Base-by-base conservation (phyloP, 106 monocot genomes). In the Triglochin maritima region DNA sequence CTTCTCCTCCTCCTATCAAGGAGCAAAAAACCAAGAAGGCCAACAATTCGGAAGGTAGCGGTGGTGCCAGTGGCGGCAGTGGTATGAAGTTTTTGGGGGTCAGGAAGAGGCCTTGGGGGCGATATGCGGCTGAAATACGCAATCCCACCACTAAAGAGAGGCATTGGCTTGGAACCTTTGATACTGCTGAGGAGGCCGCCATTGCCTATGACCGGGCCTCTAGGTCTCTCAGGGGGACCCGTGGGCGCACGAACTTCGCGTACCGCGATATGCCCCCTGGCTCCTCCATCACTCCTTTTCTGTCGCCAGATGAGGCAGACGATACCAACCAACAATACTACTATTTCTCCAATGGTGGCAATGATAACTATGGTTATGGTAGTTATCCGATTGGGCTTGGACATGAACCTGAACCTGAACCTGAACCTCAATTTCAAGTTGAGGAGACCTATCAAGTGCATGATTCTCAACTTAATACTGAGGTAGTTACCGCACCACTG, bases 111-210 rank as follows among this genome's bases (percentile, higher is more conserved):
- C 71, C 71, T 14, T 71, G 71, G 71, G 71, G 71, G 9, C n/a
- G 71, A 41, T 71, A 71, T 9, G 59, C 71, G 13, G 71, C 71
- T 13, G 71, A 71, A 50, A 71, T 71, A 60, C 47, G 71, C 4
- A 60, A 71, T 50, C 59, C 71, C 16, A 17, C 71, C 29, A 71
- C 71, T 12, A 71, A 71, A 50, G 71, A 71, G 71, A 57, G 71
- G 8, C 71, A 71, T 49, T 71, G 71, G 71, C 61, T 71, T 16
- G 71, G 71, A 15, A 71, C 71, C 12, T 71, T 71, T 15, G 71
- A 71, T 61, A 71, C 71, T 7, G 71, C 71, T 7, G 60, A 61
- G 71, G 71, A 71, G 60, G 71, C 71, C 11, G 71, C 71, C 17
- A 16, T 62, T 5, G 71, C 71, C 12, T 71, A 71, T 46, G 71